phyloP scores from a whole-genome alignment of 495 filamentous ascomycete genomes.

The Parachaetomium inaequale region DNA sequence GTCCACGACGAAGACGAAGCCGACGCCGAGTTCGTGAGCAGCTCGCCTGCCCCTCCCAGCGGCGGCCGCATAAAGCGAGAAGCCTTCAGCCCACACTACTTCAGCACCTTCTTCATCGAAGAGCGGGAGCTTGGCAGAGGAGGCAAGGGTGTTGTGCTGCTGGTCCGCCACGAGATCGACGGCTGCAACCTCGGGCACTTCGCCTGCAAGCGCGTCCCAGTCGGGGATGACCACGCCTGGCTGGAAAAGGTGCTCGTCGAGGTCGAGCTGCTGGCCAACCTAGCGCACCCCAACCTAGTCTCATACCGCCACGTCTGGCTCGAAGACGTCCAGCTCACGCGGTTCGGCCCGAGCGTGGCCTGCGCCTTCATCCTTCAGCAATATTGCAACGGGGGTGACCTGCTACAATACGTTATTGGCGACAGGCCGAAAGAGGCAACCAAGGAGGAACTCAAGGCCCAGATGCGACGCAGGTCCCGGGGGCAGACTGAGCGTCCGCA shows the following conservation, averaged over 20 bases:
- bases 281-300: constrained; percentile 93
- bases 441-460: constrained; percentile 81
- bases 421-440: constrained; percentile 58
- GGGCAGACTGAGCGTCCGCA: constrained; percentile 45
- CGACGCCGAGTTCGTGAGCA: constrained; percentile 51
- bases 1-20: constrained; percentile 27
- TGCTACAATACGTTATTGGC: constrained; percentile 79
- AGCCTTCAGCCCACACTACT: constrained; percentile 89
- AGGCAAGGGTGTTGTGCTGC: constrained; percentile 88
- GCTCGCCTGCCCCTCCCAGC: constrained; percentile 48
- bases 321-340: constrained; percentile 76
- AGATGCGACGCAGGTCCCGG: constrained; percentile 72
- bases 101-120: constrained; percentile 84
- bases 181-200: constrained; percentile 81
- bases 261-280: constrained; percentile 84
- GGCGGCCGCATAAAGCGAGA: constrained; percentile 68
- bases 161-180: constrained; percentile 88
- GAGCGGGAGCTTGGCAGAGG: constrained; percentile 82
- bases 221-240: constrained; percentile 94
- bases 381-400: constrained; percentile 93
- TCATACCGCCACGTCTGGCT: constrained; percentile 97
- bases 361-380: constrained; percentile 97
- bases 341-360: constrained; percentile 86
- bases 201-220: constrained; percentile 94
- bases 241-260: constrained; percentile 88